Percentiles rank a stretch among this genome's conserved stretches.
Evolutionary conservation across 768 basidiomycete species (phyloP).

Genomic region (Boletus vinaceobasis): DNA sequence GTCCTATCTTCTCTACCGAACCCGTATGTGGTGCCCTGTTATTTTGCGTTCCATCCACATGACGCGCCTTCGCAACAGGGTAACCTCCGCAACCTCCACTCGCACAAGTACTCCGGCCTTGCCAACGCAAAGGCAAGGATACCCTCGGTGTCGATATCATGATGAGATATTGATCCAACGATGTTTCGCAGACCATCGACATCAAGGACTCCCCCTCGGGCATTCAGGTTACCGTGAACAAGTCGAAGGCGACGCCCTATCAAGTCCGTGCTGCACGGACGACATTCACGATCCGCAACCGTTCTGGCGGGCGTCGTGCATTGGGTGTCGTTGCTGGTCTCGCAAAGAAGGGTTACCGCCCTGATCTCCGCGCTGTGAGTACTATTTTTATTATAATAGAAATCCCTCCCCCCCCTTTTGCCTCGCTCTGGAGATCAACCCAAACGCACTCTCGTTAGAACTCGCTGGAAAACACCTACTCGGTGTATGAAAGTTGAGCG

Average conservation of each 20-base stretch:
- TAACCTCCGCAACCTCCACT: constrained; percentile 84
- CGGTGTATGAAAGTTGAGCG: constrained; percentile 81
- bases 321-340: constrained; percentile 57
- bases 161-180: not conserved
- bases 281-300: constrained; percentile 55
- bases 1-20: constrained; percentile 82
- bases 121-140: constrained; percentile 71
- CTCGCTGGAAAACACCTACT: constrained; percentile 67
- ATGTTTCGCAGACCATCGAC: constrained; percentile 54
- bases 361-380: constrained; percentile 77
- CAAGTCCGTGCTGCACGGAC: constrained; percentile 49
- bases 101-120: constrained; percentile 89
- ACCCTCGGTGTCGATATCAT: not conserved
- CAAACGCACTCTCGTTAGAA: constrained; percentile 85
- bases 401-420: not conserved
- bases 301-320: constrained; percentile 70
- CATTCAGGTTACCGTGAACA: constrained; percentile 62
- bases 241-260: constrained; percentile 52
- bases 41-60: not conserved
- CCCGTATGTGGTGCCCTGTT: constrained; percentile 47
- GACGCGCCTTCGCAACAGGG: constrained; percentile 46
- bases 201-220: constrained; percentile 53
- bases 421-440: not conserved
- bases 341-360: constrained; percentile 70
- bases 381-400: not conserved